phyloP scores from a whole-genome alignment of 352 stramenopile genomes.

The Globisporangium splendens region DNA sequence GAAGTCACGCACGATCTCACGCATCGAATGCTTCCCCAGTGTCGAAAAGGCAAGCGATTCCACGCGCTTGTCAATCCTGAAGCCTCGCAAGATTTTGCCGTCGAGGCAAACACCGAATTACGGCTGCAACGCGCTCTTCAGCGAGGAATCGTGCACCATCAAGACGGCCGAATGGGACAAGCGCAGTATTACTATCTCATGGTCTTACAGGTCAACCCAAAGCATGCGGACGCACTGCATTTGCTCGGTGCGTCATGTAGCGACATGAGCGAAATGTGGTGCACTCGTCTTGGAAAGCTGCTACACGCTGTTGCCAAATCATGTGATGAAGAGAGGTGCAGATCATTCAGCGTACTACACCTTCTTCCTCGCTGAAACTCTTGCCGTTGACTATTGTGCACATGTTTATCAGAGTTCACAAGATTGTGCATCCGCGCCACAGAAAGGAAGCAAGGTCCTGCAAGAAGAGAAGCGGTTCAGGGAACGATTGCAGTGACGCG shows the following conservation, averaged over 20 bases:
- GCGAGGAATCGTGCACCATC: slow-evolving; percentile 29
- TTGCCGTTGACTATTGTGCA: too few species aligned
- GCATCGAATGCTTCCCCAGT: slow-evolving; percentile 16
- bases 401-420: too few species aligned
- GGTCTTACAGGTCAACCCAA: slow-evolving; percentile 6
- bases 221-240: slow-evolving; percentile 36
- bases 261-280: too few species aligned
- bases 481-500: too few species aligned
- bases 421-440: too few species aligned
- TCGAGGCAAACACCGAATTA: slow-evolving; percentile 2
- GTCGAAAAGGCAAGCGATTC: slow-evolving; percentile 8
- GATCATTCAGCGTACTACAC: too few species aligned
- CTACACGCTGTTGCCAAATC: too few species aligned
- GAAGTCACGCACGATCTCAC: slow-evolving; percentile 56
- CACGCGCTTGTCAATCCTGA: slow-evolving; percentile 48
- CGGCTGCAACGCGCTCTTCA: slow-evolving; percentile 18
- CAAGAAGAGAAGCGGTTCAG: too few species aligned
- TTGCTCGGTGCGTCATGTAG: slow-evolving; percentile 23
- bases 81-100: neutral
- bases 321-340: too few species aligned
- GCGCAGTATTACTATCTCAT: slow-evolving; percentile 35
- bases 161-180: slow-evolving; percentile 10
- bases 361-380: too few species aligned
- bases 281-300: too few species aligned
- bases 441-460: too few species aligned